Conservation (phyloP, 2,329 filamentous ascomycete genomes). For the Penicillium oxalicum region DNA sequence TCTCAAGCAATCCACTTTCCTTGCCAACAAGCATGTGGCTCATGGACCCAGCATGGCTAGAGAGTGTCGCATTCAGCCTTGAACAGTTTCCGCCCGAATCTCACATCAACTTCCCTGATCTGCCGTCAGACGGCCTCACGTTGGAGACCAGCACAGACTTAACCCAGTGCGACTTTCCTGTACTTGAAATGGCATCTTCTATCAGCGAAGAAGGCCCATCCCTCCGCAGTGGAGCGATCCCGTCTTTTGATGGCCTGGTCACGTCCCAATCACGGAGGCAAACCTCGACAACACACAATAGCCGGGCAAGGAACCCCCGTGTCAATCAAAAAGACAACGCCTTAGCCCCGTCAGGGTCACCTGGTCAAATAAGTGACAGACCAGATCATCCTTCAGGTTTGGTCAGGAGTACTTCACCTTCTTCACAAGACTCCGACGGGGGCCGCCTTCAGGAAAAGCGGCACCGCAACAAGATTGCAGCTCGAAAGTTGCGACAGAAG, state of each 20-base stretch:
- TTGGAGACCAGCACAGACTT: neutral
- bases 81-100: conserved; percentile 1
- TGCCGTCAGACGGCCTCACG: neutral
- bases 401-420: conserved; percentile 3
- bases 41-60: neutral
- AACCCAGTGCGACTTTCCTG: neutral
- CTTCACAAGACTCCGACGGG: conserved; percentile 7
- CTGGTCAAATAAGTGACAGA: no score
- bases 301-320: no score
- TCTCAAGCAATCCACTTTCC: neutral
- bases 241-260: neutral
- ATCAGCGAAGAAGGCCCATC: neutral
- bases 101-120: neutral
- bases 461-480: conserved; percentile 5
- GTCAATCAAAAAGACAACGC: no score
- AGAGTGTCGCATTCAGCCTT: conserved; percentile 1
- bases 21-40: neutral
- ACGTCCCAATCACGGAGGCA: no score
- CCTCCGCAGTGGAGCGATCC: neutral
- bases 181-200: neutral
- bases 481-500: conserved; percentile 6
- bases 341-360: no score
- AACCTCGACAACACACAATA: no score
- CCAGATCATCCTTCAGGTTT: neutral
- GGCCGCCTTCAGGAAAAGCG: conserved; percentile 4